Conservation (phyloP, 179 eudicot species). For the Camellia oleifera region DNA sequence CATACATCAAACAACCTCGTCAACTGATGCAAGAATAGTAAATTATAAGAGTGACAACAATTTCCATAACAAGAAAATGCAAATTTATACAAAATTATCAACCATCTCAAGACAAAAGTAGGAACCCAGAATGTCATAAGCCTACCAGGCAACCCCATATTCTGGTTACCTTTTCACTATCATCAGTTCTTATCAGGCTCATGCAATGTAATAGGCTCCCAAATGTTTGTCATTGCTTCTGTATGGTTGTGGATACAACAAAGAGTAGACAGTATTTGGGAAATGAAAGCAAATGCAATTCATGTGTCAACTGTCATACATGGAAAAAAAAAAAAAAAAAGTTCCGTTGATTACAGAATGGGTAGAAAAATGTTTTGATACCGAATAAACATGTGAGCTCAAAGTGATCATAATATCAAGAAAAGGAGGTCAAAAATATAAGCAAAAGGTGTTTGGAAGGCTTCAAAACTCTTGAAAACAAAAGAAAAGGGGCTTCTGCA, state of each 20-base stretch:
- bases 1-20: slow-evolving; percentile 1
- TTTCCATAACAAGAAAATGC: not conserved
- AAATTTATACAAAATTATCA: not conserved
- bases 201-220: no score
- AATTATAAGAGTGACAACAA: not conserved
- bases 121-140: not conserved
- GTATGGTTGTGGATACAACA: no score
- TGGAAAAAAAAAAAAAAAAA: not conserved
- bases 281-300: not conserved
- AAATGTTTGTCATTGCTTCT: no score
- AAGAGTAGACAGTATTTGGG: no score
- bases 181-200: not conserved
- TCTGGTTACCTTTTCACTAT: not conserved
- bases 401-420: not conserved
- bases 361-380: not conserved
- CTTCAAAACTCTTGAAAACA: not conserved
- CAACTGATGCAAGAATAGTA: not conserved
- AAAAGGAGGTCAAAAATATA: not conserved
- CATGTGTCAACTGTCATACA: not conserved
- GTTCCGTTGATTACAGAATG: not conserved
- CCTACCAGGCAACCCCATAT: not conserved
- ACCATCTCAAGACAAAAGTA: slow-evolving; percentile 5
- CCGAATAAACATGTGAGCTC: not conserved
- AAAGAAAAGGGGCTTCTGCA: not conserved
- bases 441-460: not conserved